A percentile compares a stretch with the other conserved stretches of the same genome.
Evolutionary conservation across 2,329 filamentous ascomycete species (phyloP).

Genomic region (Sporothrix mexicana): DNA sequence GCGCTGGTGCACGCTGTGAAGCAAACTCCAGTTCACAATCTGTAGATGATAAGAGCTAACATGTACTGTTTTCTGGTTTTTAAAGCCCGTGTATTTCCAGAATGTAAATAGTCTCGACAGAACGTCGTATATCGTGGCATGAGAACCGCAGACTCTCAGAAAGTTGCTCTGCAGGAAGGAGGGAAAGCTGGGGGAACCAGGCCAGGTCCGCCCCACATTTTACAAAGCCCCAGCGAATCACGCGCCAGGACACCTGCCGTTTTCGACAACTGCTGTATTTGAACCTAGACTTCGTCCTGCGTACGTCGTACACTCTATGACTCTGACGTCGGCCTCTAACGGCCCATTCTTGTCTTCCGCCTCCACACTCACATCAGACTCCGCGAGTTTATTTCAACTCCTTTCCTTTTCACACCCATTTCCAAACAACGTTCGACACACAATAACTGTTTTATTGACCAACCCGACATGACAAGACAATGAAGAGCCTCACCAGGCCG

Average conservation of each 20-base stretch:
- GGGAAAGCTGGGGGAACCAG: constrained; percentile 21
- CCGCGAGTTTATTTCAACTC: not conserved
- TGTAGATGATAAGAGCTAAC: not conserved
- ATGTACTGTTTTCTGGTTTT: not conserved
- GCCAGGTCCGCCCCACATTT: not conserved
- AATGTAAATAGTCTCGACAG: too few species aligned
- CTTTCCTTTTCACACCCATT: not conserved
- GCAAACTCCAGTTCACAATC: not conserved
- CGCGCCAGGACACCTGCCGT: not conserved
- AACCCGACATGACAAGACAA: constrained; percentile 51
- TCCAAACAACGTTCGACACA: too few species aligned
- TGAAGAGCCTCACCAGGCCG: constrained; percentile 51
- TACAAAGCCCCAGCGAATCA: constrained; percentile 10
- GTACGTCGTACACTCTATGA: not conserved
- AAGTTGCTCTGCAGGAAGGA: not conserved
- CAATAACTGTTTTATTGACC: not conserved
- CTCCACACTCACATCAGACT: not conserved
- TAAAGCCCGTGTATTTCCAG: not conserved
- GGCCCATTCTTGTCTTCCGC: not conserved
- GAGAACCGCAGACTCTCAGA: not conserved
- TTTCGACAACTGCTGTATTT: too few species aligned
- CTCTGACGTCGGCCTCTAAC: constrained; percentile 24
- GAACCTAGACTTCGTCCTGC: too few species aligned
- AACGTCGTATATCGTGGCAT: too few species aligned
- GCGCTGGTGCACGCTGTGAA: not conserved